These are phyloP conservation scores for Venturia carpophila DNA, from an alignment of 2,329 filamentous ascomycete genomes.

Conservation along the genomic window DNA sequence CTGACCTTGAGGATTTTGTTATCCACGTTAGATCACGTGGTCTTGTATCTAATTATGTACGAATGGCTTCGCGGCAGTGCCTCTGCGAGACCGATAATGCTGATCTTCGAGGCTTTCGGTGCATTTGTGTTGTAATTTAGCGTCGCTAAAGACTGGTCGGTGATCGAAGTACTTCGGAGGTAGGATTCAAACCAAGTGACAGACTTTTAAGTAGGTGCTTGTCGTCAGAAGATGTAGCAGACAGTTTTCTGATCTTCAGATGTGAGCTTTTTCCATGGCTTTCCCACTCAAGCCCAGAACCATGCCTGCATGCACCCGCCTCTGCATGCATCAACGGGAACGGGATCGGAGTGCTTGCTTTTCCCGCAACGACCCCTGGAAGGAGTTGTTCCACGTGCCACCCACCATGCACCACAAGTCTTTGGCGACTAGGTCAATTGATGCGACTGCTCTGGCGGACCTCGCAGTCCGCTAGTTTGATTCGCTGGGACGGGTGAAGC, in stretches of 20 bases:
- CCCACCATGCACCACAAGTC: background rate
- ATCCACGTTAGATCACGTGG: background rate
- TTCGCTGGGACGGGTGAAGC: background rate
- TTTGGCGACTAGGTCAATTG: too few species aligned
- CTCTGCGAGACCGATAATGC: background rate
- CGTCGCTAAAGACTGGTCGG: too few species aligned
- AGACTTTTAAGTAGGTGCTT: too few species aligned
- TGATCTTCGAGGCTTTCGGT: background rate
- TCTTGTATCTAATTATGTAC: background rate
- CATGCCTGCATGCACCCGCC: background rate
- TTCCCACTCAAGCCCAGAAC: background rate
- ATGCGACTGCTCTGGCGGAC: background rate
- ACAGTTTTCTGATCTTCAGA: too few species aligned
- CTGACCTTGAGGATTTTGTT: background rate
- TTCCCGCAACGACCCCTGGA: background rate
- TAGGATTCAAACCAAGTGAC: too few species aligned
- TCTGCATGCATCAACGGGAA: background rate
- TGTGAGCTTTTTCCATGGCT: background rate
- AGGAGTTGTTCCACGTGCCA: background rate
- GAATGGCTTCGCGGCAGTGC: background rate
- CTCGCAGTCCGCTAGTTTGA: too few species aligned
- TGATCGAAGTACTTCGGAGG: too few species aligned
- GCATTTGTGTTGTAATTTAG: too few species aligned
- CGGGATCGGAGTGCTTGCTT: background rate
- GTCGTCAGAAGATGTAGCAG: too few species aligned